These are phyloP conservation scores for Coemansia sp. DNA, from an alignment of 192 early-diverging fungal genomes.

Conservation along the genomic window DNA sequence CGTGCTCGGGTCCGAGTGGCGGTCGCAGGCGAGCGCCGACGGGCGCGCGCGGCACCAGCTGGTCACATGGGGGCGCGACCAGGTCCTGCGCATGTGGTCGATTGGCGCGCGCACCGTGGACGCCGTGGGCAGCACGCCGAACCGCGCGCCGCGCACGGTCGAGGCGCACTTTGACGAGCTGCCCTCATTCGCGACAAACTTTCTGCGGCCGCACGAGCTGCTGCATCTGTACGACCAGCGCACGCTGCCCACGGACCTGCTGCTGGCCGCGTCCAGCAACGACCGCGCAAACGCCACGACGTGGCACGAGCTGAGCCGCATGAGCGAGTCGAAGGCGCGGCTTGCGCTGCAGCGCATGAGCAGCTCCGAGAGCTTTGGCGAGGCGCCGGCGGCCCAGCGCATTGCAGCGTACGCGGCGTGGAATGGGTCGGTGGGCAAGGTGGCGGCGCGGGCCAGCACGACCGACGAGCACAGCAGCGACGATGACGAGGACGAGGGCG, in stretches of 20 bases:
- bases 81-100: constrained; percentile 45
- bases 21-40: constrained; percentile 9
- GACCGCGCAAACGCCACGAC: background rate
- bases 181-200: constrained; percentile 46
- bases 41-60: constrained; percentile 23
- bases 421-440: background rate
- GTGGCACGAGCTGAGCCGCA: constrained; percentile 1
- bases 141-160: background rate
- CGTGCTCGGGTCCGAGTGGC: constrained; percentile 38
- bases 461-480: constrained; percentile 45
- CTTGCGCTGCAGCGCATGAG: background rate
- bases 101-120: constrained; percentile 11
- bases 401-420: background rate
- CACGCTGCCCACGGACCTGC: constrained; percentile 19
- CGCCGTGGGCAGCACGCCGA: constrained; percentile 6
- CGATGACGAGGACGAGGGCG: constrained; percentile 33
- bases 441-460: constrained; percentile 9
- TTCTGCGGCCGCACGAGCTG: constrained; percentile 35
- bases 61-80: constrained; percentile 48
- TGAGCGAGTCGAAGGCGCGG: background rate
- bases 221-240: constrained; percentile 28
- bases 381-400: background rate
- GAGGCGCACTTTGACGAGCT: background rate
- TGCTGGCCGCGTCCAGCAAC: constrained; percentile 11
- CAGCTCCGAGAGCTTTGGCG: background rate